Evolutionary conservation across 2,329 filamentous ascomycete genomes (phyloP).

Genomic region (Ophiobolus disseminans): DNA sequence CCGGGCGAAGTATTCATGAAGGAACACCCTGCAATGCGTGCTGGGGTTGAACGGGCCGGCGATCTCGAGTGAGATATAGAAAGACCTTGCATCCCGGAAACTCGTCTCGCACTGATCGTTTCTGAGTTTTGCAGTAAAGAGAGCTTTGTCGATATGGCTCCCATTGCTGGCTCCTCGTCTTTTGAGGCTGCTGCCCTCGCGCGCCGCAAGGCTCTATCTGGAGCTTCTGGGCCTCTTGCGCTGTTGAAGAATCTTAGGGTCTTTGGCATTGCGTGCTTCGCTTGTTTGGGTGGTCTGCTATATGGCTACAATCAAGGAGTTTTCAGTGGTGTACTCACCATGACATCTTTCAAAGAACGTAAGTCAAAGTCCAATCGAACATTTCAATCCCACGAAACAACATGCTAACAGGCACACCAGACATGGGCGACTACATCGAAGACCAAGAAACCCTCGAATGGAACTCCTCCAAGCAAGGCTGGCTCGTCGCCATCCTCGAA

Average conservation of each 20-base stretch:
- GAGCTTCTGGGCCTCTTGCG: conserved; percentile 54
- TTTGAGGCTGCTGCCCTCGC: conserved; percentile 52
- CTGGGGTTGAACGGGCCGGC: conserved; percentile 3
- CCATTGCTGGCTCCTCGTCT: conserved; percentile 42
- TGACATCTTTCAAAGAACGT: conserved; percentile 54
- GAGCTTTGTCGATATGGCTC: conserved; percentile 43
- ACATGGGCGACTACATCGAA: conserved; percentile 51
- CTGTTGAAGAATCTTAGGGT: conserved; percentile 60
- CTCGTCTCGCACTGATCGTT: neutral
- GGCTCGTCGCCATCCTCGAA: conserved; percentile 69
- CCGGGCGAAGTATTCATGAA: conserved; percentile 8
- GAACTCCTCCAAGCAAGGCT: conserved; percentile 52
- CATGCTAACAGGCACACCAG: conserved; percentile 18
- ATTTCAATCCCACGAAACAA: neutral
- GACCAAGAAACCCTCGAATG: conserved; percentile 35
- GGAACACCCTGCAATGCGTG: neutral
- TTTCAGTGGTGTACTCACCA: conserved; percentile 70
- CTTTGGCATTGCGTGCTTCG: conserved; percentile 63
- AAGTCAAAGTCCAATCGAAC: conserved; percentile 13
- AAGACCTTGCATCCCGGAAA: conserved; percentile 7
- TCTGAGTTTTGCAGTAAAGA: neutral
- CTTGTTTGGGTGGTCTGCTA: conserved; percentile 59
- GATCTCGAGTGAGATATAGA: neutral
- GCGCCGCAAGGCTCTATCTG: conserved; percentile 50
- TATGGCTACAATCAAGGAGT: conserved; percentile 81